A percentile compares a stretch with the other conserved stretches of the same genome.
Conservation (phyloP, 129 eudicot species). For the Flaveria brownii region DNA sequence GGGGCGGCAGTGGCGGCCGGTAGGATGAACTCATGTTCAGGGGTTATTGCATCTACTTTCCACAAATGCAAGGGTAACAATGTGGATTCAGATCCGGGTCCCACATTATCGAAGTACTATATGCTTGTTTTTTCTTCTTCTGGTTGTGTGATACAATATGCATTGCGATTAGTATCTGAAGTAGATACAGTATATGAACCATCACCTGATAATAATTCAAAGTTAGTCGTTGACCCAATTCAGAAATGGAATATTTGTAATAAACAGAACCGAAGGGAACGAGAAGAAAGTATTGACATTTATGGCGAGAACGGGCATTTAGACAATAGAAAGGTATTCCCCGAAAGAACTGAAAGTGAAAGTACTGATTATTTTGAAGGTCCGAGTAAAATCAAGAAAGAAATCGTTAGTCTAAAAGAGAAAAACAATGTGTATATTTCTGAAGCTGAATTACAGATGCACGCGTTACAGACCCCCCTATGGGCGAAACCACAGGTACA, state of each 20-base stretch:
- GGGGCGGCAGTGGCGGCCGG: slow-evolving; percentile 82
- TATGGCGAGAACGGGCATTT: slow-evolving; percentile 69
- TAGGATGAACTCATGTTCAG: slow-evolving; percentile 45
- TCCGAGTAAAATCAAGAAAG: slow-evolving; percentile 35
- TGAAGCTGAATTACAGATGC: slow-evolving; percentile 85
- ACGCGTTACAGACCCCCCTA: slow-evolving; percentile 46
- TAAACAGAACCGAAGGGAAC: slow-evolving; percentile 65
- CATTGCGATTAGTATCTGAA: slow-evolving; percentile 51
- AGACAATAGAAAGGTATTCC: slow-evolving; percentile 58
- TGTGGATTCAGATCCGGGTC: slow-evolving; percentile 10
- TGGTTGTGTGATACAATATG: slow-evolving; percentile 75
- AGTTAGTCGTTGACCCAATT: slow-evolving; percentile 71
- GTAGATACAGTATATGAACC: slow-evolving; percentile 44
- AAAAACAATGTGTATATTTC: slow-evolving; percentile 70
- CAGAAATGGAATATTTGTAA: slow-evolving; percentile 87
- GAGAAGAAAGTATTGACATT: slow-evolving; percentile 55
- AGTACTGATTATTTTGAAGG: slow-evolving; percentile 35
- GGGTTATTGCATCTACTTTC: slow-evolving; percentile 70
- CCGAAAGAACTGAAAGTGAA: slow-evolving; percentile 52
- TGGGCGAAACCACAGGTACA: slow-evolving; percentile 85
- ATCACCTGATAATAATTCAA: slow-evolving; percentile 45
- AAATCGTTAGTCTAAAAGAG: slow-evolving; percentile 52
- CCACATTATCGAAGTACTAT: slow-evolving; percentile 43
- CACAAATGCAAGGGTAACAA: slow-evolving; percentile 51
- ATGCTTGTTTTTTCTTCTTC: slow-evolving; percentile 73